These are phyloP conservation scores for Fusarium brachygibbosum DNA, from an alignment of 2,329 filamentous ascomycete genomes.

Conservation along the genomic window DNA sequence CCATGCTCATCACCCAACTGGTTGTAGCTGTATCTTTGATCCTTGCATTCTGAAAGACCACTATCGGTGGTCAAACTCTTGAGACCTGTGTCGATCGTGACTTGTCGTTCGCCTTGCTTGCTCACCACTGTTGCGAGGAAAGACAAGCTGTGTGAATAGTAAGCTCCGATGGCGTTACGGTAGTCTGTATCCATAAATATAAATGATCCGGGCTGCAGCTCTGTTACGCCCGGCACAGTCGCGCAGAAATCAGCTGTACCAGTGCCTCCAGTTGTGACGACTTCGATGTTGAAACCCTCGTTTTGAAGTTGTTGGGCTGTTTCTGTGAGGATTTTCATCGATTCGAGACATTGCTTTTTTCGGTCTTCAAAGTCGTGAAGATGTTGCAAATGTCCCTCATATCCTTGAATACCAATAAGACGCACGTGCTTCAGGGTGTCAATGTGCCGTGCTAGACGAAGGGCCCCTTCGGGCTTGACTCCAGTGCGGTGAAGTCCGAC, in stretches of 20 bases:
- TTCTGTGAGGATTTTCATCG: conserved; percentile 30
- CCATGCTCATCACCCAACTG: conserved; percentile 40
- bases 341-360: conserved; percentile 28
- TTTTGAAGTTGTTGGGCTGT: conserved; percentile 1
- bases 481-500: conserved; percentile 37
- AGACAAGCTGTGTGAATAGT: conserved; percentile 60
- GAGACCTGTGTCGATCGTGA: conserved; percentile 36
- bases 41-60: conserved; percentile 36
- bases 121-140: conserved; percentile 27
- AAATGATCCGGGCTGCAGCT: conserved; percentile 68
- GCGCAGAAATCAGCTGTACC: conserved; percentile 62
- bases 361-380: conserved; percentile 33
- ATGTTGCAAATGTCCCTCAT: conserved; percentile 40
- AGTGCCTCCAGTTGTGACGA: conserved; percentile 39
- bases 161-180: conserved; percentile 63
- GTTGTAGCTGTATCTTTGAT: conserved; percentile 15
- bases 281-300: conserved; percentile 17
- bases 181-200: conserved; percentile 72
- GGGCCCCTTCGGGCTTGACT: neutral
- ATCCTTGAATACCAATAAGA: conserved; percentile 38
- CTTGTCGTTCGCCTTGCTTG: conserved; percentile 37
- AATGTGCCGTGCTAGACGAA: conserved; percentile 24
- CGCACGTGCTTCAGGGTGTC: conserved; percentile 9
- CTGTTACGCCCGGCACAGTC: conserved; percentile 63
- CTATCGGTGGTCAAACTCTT: conserved; percentile 40